Evolutionary conservation across 2,329 filamentous ascomycete species (phyloP).

Genomic region (Cladosporium colombiae): DNA sequence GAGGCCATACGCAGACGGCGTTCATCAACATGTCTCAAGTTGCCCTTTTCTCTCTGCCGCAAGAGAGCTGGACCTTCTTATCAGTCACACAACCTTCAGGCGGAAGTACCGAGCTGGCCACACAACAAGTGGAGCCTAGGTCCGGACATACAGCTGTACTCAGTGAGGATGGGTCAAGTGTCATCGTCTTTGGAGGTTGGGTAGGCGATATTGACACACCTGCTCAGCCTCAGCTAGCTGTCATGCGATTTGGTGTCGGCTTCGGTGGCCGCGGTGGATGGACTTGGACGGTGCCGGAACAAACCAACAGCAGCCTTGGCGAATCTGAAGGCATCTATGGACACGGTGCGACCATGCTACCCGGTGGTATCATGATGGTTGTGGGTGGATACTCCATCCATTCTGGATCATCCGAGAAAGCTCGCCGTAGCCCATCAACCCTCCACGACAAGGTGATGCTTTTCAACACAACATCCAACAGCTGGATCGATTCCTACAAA

Average conservation of each 20-base stretch:
- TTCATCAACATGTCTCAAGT: conserved; percentile 95
- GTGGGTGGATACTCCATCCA: conserved; percentile 59
- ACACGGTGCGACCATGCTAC: conserved; percentile 62
- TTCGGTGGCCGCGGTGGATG: conserved; percentile 66
- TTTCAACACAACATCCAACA: conserved; percentile 62
- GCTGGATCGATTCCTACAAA: conserved; percentile 60
- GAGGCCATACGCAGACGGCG: conserved; percentile 77
- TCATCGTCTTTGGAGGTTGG: conserved; percentile 88
- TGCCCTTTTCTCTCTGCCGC: conserved; percentile 82
- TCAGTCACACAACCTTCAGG: conserved; percentile 55
- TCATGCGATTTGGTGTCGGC: conserved; percentile 73
- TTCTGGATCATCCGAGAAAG: conserved; percentile 36
- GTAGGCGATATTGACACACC: conserved; percentile 76
- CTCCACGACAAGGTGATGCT: conserved; percentile 50
- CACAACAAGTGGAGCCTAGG: conserved; percentile 66
- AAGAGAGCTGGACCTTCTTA: conserved; percentile 83
- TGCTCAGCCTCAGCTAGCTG: conserved; percentile 76
- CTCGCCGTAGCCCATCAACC: conserved; percentile 37
- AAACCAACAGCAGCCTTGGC: conserved; percentile 46
- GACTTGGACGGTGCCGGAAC: conserved; percentile 66
- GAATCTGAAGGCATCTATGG: conserved; percentile 58
- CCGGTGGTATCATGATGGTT: conserved; percentile 63
- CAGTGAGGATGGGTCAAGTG: conserved; percentile 72
- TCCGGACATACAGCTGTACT: conserved; percentile 88
- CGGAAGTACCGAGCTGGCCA: conserved; percentile 56